A percentile compares a stretch with the other conserved stretches of the same genome.
phyloP scores from a whole-genome alignment of 192 early-diverging fungal species.

The Bifiguratus adelaidae region DNA sequence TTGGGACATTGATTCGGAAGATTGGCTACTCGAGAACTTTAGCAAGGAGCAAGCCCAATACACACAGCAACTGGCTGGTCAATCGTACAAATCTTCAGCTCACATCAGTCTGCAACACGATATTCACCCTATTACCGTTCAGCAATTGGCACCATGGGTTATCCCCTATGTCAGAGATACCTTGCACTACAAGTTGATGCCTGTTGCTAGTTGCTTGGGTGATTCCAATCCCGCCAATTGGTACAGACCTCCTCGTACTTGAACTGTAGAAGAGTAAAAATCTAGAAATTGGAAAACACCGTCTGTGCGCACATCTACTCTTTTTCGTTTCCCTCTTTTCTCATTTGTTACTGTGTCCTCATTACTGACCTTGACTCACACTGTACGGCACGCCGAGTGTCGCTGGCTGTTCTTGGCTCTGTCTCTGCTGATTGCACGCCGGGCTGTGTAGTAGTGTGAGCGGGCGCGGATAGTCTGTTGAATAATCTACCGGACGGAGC shows the following conservation, averaged over 20 bases:
- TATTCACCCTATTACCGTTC: slow-evolving; percentile 16
- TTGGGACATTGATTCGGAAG: slow-evolving; percentile 30
- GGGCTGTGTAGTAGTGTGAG: too few species aligned
- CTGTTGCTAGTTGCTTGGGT: slow-evolving; percentile 33
- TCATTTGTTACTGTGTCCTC: too few species aligned
- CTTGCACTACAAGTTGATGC: slow-evolving; percentile 27
- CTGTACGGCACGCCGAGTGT: too few species aligned
- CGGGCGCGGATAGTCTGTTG: too few species aligned
- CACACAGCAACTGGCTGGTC: background rate
- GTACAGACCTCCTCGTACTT: slow-evolving; percentile 1
- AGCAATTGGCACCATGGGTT: slow-evolving; percentile 25
- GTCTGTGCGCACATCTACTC: too few species aligned
- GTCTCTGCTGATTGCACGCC: too few species aligned
- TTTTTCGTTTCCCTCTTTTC: too few species aligned
- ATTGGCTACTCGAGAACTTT: slow-evolving; percentile 16
- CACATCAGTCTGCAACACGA: slow-evolving; percentile 26
- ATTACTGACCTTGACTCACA: too few species aligned
- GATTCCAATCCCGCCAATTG: background rate
- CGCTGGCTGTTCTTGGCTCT: too few species aligned
- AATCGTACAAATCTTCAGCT: slow-evolving; percentile 9
- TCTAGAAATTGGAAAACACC: too few species aligned
- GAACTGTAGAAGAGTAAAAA: too few species aligned
- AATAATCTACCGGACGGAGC: too few species aligned
- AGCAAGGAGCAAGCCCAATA: slow-evolving; percentile 6
- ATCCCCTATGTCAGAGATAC: slow-evolving; percentile 19